phyloP scores from a whole-genome alignment of 192 early-diverging fungal species.

The Coemansia sp. region DNA sequence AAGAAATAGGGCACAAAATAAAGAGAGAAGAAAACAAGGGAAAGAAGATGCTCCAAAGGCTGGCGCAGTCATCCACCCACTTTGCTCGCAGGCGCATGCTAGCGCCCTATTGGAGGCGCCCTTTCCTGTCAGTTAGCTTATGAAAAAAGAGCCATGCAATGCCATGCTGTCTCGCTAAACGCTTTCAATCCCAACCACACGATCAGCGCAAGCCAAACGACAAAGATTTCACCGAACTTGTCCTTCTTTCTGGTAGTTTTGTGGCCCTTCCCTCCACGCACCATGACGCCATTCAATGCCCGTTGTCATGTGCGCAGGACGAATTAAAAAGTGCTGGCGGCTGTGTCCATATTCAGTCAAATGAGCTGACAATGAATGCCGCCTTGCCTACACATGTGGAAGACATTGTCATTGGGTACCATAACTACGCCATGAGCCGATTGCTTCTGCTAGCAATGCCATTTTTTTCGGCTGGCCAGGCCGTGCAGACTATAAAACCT shows the following conservation, averaged over 20 bases:
- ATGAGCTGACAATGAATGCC: too few relatives aligned
- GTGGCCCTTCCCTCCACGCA: not conserved
- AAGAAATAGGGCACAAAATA: not conserved
- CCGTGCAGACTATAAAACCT: not conserved
- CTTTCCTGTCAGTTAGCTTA: not conserved
- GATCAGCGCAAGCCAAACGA: too few relatives aligned
- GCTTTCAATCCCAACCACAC: too few relatives aligned
- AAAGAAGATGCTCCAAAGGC: not conserved
- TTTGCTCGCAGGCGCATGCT: conserved; percentile 1
- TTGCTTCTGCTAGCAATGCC: too few relatives aligned
- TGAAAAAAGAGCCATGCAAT: too few relatives aligned
- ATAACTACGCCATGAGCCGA: too few relatives aligned
- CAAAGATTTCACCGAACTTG: too few relatives aligned
- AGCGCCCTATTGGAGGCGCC: conserved; percentile 1
- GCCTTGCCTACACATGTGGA: too few relatives aligned
- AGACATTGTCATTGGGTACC: too few relatives aligned
- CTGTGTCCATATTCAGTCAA: not conserved
- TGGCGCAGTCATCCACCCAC: not conserved
- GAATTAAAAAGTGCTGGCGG: not conserved
- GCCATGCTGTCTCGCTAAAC: too few relatives aligned
- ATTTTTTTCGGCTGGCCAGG: too few relatives aligned
- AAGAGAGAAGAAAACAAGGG: not conserved
- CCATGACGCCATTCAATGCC: not conserved
- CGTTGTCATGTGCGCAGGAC: not conserved
- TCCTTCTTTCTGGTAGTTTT: too few relatives aligned